Evolutionary conservation across 139 green algal species (phyloP).

Genomic region (Choricystis sp.): DNA sequence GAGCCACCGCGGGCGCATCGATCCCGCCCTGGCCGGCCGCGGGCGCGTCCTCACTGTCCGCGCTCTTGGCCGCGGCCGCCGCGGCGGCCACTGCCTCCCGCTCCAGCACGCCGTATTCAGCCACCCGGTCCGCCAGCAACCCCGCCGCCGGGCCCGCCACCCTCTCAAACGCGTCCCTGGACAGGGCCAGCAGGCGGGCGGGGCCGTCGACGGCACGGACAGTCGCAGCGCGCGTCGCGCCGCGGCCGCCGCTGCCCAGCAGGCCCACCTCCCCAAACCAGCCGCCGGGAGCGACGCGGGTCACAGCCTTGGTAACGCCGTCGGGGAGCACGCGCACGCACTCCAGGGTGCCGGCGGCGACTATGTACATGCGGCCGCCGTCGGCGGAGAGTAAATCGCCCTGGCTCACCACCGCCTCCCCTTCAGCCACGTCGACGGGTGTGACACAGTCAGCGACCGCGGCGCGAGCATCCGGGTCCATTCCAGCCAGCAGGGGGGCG

Average conservation of each 20-base stretch:
- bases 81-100: not conserved
- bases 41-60: too few species aligned
- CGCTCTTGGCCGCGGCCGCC: too few species aligned
- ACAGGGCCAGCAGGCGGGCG: conserved; percentile 21
- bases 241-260: conserved; percentile 9
- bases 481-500: conserved; percentile 14
- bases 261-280: conserved; percentile 48
- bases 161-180: conserved; percentile 35
- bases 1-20: too few species aligned
- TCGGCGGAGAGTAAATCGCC: conserved; percentile 12
- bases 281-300: conserved; percentile 10
- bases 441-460: conserved; percentile 36
- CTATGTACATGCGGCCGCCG: conserved; percentile 44
- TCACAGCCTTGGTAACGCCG: too few species aligned
- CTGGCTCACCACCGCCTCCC: conserved; percentile 28
- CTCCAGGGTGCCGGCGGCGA: conserved; percentile 28
- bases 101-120: conserved; percentile 23
- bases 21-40: too few species aligned
- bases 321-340: conserved; percentile 33
- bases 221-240: not conserved
- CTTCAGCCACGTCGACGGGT: conserved; percentile 13
- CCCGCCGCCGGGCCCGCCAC: conserved; percentile 38
- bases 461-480: conserved; percentile 17
- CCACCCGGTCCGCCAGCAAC: conserved; percentile 19
- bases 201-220: conserved; percentile 1